Conservation (phyloP, 1,284 basidiomycete species). For the Athelia psychrophila region DNA sequence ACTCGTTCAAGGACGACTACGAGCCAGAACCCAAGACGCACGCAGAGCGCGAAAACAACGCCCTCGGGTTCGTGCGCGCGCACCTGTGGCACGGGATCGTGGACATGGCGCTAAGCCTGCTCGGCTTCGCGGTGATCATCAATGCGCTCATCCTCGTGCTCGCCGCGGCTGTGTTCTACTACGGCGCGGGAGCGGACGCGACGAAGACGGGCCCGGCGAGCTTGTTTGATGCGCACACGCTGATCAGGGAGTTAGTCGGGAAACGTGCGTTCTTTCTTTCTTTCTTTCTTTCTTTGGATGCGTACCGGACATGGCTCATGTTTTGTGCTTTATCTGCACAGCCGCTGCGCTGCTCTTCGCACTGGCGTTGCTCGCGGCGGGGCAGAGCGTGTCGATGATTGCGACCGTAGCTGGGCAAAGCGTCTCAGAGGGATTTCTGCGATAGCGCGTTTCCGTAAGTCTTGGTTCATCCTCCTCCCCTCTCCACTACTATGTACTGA, state of each 20-base stretch:
- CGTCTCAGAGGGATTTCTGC: slow-evolving; percentile 83
- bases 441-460: slow-evolving; percentile 73
- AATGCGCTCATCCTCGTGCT: slow-evolving; percentile 52
- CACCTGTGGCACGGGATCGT: slow-evolving; percentile 80
- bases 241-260: slow-evolving; percentile 59
- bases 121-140: slow-evolving; percentile 78
- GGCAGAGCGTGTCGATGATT: slow-evolving; percentile 81
- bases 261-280: slow-evolving; percentile 42
- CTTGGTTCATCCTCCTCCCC: background rate
- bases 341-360: slow-evolving; percentile 76
- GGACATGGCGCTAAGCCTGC: slow-evolving; percentile 62
- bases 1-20: background rate
- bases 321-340: slow-evolving; percentile 21
- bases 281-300: too few species aligned
- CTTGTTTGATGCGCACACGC: slow-evolving; percentile 66
- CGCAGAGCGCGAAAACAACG: slow-evolving; percentile 60
- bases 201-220: slow-evolving; percentile 46
- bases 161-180: slow-evolving; percentile 39
- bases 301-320: too few species aligned
- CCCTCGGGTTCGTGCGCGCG: slow-evolving; percentile 63
- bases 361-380: slow-evolving; percentile 74
- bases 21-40: slow-evolving; percentile 32
- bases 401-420: slow-evolving; percentile 83
- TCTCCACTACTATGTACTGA: too few species aligned
- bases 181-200: slow-evolving; percentile 35